phyloP scores from a whole-genome alignment of 2,329 filamentous ascomycete species.

The Epichloe sp. region DNA sequence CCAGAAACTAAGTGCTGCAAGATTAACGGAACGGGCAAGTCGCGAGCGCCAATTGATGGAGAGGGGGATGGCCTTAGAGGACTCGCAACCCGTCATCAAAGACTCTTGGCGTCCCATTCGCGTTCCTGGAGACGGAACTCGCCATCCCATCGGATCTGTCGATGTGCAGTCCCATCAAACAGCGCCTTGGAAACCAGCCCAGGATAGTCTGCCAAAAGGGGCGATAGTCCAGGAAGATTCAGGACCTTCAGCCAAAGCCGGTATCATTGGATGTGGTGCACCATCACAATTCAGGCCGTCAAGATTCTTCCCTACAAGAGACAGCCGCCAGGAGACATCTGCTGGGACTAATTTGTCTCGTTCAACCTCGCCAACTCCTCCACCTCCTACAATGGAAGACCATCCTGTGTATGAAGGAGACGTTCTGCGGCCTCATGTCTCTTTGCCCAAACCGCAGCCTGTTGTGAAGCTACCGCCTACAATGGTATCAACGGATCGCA shows the following conservation, averaged over 20 bases:
- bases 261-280: constrained; percentile 18
- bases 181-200: constrained; percentile 18
- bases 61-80: constrained; percentile 28
- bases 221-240: constrained; percentile 12
- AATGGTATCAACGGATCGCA: constrained; percentile 12
- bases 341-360: constrained; percentile 25
- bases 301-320: constrained; percentile 47
- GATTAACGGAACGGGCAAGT: constrained; percentile 25
- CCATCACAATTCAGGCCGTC: constrained; percentile 38
- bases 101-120: constrained; percentile 40
- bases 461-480: constrained; percentile 69
- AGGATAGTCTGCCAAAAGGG: constrained; percentile 13
- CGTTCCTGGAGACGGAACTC: constrained; percentile 23
- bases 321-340: constrained; percentile 29
- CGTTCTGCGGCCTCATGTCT: constrained; percentile 50
- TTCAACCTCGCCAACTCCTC: constrained; percentile 51
- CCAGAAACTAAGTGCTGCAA: constrained; percentile 27
- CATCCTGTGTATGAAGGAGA: constrained; percentile 65
- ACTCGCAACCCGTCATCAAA: constrained; percentile 34
- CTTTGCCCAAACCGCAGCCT: constrained; percentile 55
- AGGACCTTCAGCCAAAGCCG: constrained; percentile 11
- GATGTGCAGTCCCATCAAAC: constrained; percentile 17
- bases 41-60: constrained; percentile 31
- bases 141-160: constrained; percentile 13
- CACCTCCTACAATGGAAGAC: constrained; percentile 55